phyloP scores from a whole-genome alignment of 192 early-diverging fungal species.

The Allomyces arbusculus region DNA sequence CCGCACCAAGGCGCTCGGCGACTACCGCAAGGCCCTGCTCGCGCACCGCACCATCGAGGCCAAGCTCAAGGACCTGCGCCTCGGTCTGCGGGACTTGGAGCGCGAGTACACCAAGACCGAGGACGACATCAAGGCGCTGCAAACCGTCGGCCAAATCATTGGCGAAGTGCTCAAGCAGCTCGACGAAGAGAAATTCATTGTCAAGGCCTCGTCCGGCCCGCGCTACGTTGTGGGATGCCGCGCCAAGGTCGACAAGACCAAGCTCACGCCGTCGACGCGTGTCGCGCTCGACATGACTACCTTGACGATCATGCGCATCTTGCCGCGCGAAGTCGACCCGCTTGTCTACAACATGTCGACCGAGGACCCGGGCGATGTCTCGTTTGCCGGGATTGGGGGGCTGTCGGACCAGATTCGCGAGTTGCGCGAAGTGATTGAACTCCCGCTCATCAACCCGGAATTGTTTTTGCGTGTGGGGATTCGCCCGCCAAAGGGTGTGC shows the following conservation, averaged over 20 bases:
- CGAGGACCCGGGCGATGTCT: conserved; percentile 84
- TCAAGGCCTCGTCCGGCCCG: conserved; percentile 89
- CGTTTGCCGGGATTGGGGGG: conserved; percentile 95
- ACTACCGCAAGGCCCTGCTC: conserved; percentile 70
- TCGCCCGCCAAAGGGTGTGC: conserved; percentile 94
- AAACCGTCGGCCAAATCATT: conserved; percentile 98
- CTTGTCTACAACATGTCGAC: conserved; percentile 98
- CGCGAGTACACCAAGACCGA: conserved; percentile 88
- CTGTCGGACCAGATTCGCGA: conserved; percentile 92
- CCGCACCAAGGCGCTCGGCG: conserved; percentile 54
- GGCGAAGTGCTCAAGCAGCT: conserved; percentile 95
- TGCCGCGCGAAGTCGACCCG: conserved; percentile 96
- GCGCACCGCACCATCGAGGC: conserved; percentile 91
- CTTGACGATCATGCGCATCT: conserved; percentile 97
- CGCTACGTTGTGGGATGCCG: conserved; percentile 96
- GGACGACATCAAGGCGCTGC: conserved; percentile 91
- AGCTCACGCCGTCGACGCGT: conserved; percentile 87
- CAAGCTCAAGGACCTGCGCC: conserved; percentile 82
- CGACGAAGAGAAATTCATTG: conserved; percentile 91
- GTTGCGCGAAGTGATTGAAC: conserved; percentile 92
- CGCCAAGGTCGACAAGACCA: conserved; percentile 79
- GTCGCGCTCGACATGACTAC: conserved; percentile 99
- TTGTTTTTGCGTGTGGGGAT: conserved; percentile 93
- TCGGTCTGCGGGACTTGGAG: conserved; percentile 66
- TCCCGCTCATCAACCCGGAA: conserved; percentile 96